Evolutionary conservation across 139 green algal species (phyloP).

Genomic region (Micractinium conductrix): DNA sequence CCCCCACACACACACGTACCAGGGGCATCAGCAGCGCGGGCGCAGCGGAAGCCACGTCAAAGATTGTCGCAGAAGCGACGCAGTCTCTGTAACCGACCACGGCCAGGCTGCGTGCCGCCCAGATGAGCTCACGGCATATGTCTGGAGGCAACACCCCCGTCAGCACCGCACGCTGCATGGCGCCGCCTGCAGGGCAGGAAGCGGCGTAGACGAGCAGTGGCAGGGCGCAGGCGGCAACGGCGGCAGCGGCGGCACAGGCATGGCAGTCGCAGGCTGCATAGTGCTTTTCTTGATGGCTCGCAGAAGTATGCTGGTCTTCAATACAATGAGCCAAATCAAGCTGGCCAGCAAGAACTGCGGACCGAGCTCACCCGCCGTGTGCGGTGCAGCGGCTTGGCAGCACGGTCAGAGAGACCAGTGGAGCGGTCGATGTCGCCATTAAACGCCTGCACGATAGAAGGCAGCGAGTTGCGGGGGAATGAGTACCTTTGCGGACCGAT

Average conservation of each 20-base stretch:
- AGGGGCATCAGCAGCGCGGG: slow-evolving; percentile 9
- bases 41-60: not conserved
- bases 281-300: too few relatives aligned
- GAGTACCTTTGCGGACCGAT: too few relatives aligned
- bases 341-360: too few relatives aligned
- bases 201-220: not conserved
- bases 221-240: not conserved
- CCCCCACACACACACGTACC: not conserved
- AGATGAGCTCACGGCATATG: not conserved
- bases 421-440: too few relatives aligned
- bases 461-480: too few relatives aligned
- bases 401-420: too few relatives aligned
- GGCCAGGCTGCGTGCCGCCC: not conserved
- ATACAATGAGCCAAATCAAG: too few relatives aligned
- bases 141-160: not conserved
- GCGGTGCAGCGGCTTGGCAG: too few relatives aligned
- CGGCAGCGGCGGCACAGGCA: not conserved
- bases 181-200: not conserved
- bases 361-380: too few relatives aligned
- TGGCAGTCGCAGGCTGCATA: too few relatives aligned
- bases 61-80: not conserved
- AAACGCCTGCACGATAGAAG: too few relatives aligned
- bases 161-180: not conserved
- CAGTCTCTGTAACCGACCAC: not conserved
- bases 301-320: too few relatives aligned